Percentiles rank a stretch among this genome's conserved stretches.
Evolutionary conservation across 2,329 filamentous ascomycete species (phyloP).

Genomic region (Setomelanomma holmii): DNA sequence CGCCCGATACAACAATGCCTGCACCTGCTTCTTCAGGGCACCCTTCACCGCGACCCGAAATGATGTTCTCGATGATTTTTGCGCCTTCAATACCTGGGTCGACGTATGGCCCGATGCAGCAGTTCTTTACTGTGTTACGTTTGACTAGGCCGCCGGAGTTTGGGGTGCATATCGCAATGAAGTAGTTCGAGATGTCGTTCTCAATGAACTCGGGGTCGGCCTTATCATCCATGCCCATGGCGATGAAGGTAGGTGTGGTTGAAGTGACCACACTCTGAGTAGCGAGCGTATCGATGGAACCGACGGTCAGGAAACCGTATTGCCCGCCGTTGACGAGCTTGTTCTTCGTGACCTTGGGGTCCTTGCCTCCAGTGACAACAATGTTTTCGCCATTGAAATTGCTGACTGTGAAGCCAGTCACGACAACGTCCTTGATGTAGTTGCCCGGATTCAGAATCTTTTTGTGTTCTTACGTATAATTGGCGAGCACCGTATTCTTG

Average conservation of each 20-base stretch:
- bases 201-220: constrained; percentile 8
- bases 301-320: constrained; percentile 22
- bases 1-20: constrained; percentile 12
- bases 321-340: constrained; percentile 10
- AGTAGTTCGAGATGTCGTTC: constrained; percentile 18
- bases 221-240: constrained; percentile 24
- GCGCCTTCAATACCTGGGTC: constrained; percentile 15
- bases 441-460: constrained; percentile 3
- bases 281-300: constrained; percentile 9
- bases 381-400: constrained; percentile 18
- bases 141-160: constrained; percentile 9
- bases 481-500: constrained; percentile 3
- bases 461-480: constrained; percentile 2
- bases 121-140: constrained; percentile 12
- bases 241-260: constrained; percentile 7
- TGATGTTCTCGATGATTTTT: constrained; percentile 13
- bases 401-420: constrained; percentile 14
- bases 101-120: constrained; percentile 16
- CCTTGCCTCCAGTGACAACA: constrained; percentile 14
- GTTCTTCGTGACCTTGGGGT: constrained; percentile 13
- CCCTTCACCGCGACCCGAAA: constrained; percentile 2
- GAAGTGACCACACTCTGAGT: constrained; percentile 7
- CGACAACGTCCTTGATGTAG: constrained; percentile 15
- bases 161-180: constrained; percentile 17
- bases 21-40: constrained; percentile 7